Conservation (phyloP, 2,329 filamentous ascomycete genomes). For the Fusarium pseudograminearum region DNA sequence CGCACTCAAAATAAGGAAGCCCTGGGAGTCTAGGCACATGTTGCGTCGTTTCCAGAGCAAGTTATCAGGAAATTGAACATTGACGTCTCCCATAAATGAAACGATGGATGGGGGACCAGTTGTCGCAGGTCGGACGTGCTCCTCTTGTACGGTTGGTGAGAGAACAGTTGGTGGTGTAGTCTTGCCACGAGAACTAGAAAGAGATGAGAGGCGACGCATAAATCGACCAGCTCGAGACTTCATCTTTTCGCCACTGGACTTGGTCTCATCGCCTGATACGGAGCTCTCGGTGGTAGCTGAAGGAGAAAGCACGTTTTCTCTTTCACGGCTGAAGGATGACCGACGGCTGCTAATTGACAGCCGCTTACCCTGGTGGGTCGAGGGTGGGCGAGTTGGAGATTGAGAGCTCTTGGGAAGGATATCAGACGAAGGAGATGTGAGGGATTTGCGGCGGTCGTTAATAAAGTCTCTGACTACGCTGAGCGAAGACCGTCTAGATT, state of each 20-base stretch:
- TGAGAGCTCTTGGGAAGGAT: slow-evolving; percentile 51
- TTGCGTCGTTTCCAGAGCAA: slow-evolving; percentile 95
- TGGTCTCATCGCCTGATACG: slow-evolving; percentile 62
- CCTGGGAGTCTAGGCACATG: slow-evolving; percentile 85
- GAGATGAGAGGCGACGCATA: slow-evolving; percentile 69
- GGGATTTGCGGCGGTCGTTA: slow-evolving; percentile 67
- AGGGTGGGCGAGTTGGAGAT: slow-evolving; percentile 62
- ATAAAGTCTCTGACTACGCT: slow-evolving; percentile 71
- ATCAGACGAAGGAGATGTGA: slow-evolving; percentile 63
- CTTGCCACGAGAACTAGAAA: slow-evolving; percentile 62
- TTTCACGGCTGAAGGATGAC: slow-evolving; percentile 64
- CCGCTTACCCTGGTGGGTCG: slow-evolving; percentile 62
- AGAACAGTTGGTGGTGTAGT: slow-evolving; percentile 57
- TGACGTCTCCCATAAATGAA: slow-evolving; percentile 86
- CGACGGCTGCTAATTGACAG: slow-evolving; percentile 73
- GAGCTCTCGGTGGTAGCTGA: slow-evolving; percentile 58
- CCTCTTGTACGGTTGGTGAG: slow-evolving; percentile 65
- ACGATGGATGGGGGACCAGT: slow-evolving; percentile 60
- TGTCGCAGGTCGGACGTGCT: slow-evolving; percentile 51
- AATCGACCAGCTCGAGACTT: slow-evolving; percentile 67
- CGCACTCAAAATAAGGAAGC: slow-evolving; percentile 82
- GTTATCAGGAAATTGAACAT: slow-evolving; percentile 96
- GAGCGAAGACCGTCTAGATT: slow-evolving; percentile 68
- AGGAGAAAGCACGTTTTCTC: slow-evolving; percentile 54
- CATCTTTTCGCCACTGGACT: slow-evolving; percentile 59